These are phyloP conservation scores for Clarireedia paspali DNA, from an alignment of 2,329 filamentous ascomycete genomes.

Conservation along the genomic window DNA sequence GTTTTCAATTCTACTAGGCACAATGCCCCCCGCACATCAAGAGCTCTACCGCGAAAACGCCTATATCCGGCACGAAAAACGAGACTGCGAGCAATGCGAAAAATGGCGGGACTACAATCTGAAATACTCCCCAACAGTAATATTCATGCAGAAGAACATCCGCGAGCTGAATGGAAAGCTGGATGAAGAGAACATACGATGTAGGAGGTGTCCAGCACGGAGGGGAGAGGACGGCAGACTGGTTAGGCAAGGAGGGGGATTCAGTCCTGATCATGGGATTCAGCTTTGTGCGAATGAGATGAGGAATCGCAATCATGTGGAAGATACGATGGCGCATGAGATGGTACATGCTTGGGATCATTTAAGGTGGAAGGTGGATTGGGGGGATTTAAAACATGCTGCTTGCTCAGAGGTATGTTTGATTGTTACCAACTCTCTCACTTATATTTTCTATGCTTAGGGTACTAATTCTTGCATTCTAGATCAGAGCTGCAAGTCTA, in stretches of 20 bases:
- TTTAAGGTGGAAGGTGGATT: slow-evolving; percentile 83
- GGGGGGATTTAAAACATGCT: slow-evolving; percentile 73
- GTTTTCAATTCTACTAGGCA: slow-evolving; percentile 8
- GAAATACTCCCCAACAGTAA: slow-evolving; percentile 74
- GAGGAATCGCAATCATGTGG: slow-evolving; percentile 68
- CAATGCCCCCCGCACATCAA: slow-evolving; percentile 5
- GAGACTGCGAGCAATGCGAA: slow-evolving; percentile 77
- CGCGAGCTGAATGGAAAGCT: slow-evolving; percentile 69
- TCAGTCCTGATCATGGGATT: slow-evolving; percentile 80
- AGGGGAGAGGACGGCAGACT: slow-evolving; percentile 39
- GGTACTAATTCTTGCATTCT: slow-evolving; percentile 17
- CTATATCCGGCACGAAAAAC: slow-evolving; percentile 66
- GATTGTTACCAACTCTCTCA: neutral
- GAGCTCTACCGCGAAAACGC: slow-evolving; percentile 51
- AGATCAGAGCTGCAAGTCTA: slow-evolving; percentile 89
- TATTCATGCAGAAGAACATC: slow-evolving; percentile 80
- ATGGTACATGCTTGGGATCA: slow-evolving; percentile 98
- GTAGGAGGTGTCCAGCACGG: slow-evolving; percentile 63
- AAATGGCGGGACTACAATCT: slow-evolving; percentile 77
- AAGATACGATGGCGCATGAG: slow-evolving; percentile 93
- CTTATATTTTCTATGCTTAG: neutral
- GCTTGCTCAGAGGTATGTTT: slow-evolving; percentile 79
- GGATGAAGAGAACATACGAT: slow-evolving; percentile 68
- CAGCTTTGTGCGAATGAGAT: slow-evolving; percentile 90
- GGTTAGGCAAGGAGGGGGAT: slow-evolving; percentile 70